Conservation (phyloP, 2,329 filamentous ascomycete species). For the Fusarium pininemorale region DNA sequence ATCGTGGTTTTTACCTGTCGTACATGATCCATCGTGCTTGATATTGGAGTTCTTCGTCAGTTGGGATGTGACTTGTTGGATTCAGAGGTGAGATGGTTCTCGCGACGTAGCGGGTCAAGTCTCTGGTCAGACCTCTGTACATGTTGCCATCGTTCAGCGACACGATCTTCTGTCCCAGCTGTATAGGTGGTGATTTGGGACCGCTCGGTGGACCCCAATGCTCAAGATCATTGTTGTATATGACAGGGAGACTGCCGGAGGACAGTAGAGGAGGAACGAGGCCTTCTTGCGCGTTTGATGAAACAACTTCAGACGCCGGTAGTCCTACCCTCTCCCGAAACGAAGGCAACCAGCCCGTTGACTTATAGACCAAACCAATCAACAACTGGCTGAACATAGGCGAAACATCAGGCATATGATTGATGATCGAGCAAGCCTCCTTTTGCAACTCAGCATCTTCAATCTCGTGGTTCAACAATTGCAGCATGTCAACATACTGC, state of each 20-base stretch:
- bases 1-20: slow-evolving; percentile 33
- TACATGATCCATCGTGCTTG: slow-evolving; percentile 47
- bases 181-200: fast-evolving
- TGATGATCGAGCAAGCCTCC: slow-evolving; percentile 27
- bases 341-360: slow-evolving; percentile 7
- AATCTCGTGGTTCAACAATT: not conserved
- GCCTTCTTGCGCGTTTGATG: not conserved
- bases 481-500: slow-evolving; percentile 11
- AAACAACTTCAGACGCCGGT: not conserved
- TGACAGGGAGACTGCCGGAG: not conserved
- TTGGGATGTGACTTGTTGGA: slow-evolving; percentile 44
- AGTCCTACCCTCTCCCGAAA: slow-evolving; percentile 11
- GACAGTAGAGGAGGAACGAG: not conserved
- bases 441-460: slow-evolving; percentile 24
- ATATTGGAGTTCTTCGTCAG: slow-evolving; percentile 48
- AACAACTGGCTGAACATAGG: slow-evolving; percentile 25
- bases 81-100: slow-evolving; percentile 45
- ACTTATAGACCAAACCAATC: not conserved
- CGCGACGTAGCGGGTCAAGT: slow-evolving; percentile 37
- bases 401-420: slow-evolving; percentile 7
- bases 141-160: slow-evolving; percentile 17
- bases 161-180: not conserved
- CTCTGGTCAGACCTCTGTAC: slow-evolving; percentile 23
- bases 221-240: too few relatives aligned
- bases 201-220: too few relatives aligned